phyloP scores from a whole-genome alignment of 2,329 filamentous ascomycete genomes.

The Botrytis fabae region DNA sequence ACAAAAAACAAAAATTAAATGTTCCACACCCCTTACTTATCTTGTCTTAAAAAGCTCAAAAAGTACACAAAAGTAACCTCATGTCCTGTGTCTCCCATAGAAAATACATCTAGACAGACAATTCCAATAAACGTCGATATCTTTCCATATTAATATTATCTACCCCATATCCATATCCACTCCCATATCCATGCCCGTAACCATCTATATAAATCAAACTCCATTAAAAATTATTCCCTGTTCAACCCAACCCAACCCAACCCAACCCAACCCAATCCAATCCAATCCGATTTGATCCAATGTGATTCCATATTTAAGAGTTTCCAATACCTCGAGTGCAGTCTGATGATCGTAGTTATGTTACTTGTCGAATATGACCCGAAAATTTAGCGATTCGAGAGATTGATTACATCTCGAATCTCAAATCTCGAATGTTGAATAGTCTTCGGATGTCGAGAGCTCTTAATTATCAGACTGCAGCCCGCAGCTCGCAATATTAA shows the following conservation, averaged over 20 bases:
- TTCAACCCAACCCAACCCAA: no score
- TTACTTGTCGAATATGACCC: not conserved
- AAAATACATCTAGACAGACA: accelerated
- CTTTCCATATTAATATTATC: not conserved
- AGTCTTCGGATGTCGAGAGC: not conserved
- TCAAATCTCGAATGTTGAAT: not conserved
- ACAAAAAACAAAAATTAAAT: no score
- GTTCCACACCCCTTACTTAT: no score
- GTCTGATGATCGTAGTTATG: not conserved
- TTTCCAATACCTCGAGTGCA: not conserved
- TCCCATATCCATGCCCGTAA: not conserved
- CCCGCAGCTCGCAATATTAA: not conserved
- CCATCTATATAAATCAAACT: not conserved
- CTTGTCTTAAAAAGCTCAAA: no score
- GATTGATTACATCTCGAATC: not conserved
- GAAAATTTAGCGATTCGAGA: not conserved
- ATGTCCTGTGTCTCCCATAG: not conserved
- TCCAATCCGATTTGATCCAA: not conserved
- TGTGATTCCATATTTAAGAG: not conserved
- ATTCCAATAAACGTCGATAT: accelerated
- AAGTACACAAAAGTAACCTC: not conserved
- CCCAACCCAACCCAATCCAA: not conserved
- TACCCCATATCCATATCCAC: not conserved
- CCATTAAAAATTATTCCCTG: not conserved
- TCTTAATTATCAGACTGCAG: not conserved